Evolutionary conservation across 345 rosid species (phyloP).

Genomic region (Citrus cavaleriei): DNA sequence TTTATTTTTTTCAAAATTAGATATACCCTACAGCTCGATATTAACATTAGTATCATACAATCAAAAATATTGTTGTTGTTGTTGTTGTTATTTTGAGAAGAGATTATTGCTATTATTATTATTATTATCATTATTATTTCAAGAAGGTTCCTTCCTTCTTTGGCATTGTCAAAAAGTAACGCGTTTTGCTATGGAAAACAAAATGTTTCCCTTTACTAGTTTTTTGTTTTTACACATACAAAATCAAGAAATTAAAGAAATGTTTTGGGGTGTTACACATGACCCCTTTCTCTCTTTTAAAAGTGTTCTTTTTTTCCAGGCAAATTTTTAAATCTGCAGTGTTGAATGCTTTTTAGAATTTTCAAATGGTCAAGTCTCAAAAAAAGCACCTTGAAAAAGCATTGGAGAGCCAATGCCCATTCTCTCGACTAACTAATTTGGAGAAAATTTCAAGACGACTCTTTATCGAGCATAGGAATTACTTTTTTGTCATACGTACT

Average conservation of each 20-base stretch:
- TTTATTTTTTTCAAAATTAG: no score
- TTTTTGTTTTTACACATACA: no score
- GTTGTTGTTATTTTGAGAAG: no score
- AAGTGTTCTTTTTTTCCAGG: constrained; percentile 3
- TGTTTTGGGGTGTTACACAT: constrained; percentile 7
- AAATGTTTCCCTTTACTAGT: no score
- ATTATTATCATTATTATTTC: no score
- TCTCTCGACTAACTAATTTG: background rate
- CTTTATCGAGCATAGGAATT: constrained; percentile 37
- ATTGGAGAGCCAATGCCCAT: background rate
- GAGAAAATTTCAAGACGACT: constrained; percentile 12
- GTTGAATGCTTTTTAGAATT: constrained; percentile 23
- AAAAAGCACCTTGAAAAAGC: constrained; percentile 13
- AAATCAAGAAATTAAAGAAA: background rate
- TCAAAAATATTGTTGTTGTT: no score
- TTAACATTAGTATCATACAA: no score
- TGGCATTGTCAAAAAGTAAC: no score
- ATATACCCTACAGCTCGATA: no score
- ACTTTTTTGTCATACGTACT: constrained; percentile 20
- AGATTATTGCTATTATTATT: no score
- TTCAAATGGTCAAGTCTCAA: constrained; percentile 11
- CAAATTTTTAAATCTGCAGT: background rate
- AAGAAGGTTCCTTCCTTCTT: no score
- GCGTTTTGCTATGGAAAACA: no score
- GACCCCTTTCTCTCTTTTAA: constrained; percentile 16